Evolutionary conservation across 2,329 filamentous ascomycete genomes (phyloP), one percentile per base, ranked within the genome.

Genomic region (Colletotrichum tanaceti): DNA sequence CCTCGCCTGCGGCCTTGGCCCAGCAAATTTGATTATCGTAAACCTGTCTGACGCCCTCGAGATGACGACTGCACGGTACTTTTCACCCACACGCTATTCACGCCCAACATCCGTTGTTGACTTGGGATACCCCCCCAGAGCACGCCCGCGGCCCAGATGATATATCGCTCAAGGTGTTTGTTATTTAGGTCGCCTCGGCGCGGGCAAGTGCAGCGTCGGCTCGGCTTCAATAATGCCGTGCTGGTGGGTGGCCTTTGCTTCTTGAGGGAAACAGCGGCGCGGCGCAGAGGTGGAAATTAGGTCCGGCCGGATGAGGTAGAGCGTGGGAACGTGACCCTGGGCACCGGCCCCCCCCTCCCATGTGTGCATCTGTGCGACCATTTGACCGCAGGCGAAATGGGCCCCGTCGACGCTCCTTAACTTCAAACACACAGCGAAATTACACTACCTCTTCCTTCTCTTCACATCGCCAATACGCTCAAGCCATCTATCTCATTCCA

Each of bases 211-310:
- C 28, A 28, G 28, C 28, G 44, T 47, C 13, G 44, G 2, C 14
- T 14, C 10, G 20, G 10, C 20, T 47, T 41, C 28, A 28, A 28
- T 6, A 1, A 6, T 28, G 28, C 28, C 28, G 28, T 32, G 28
- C 28, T 32, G 28, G 28, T 32, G 28, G 43, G 18, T 46, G n/a
- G 22, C 7, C 22, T 18, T 24, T 5, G 49, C 49, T 50, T 50
- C 24, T 11, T 50, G 47, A 28, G 49, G 28, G 28, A 24, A 18
- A 20, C 18, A 24, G n/a, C 41, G 55, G 28, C 24, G n/a, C n/a
- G 28, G 43, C 13, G 55, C 54, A 60, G 46, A 39, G 20, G 61
- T 65, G 65, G 65, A 68, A 59, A 68, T 68, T 64, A 58, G 47
- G 39, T 50, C 65, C 54, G 49, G 49, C 65, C 54, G 49, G 49